Base-by-base conservation (phyloP, 345 rosid genomes). In the Euphorbia tirucalli region DNA sequence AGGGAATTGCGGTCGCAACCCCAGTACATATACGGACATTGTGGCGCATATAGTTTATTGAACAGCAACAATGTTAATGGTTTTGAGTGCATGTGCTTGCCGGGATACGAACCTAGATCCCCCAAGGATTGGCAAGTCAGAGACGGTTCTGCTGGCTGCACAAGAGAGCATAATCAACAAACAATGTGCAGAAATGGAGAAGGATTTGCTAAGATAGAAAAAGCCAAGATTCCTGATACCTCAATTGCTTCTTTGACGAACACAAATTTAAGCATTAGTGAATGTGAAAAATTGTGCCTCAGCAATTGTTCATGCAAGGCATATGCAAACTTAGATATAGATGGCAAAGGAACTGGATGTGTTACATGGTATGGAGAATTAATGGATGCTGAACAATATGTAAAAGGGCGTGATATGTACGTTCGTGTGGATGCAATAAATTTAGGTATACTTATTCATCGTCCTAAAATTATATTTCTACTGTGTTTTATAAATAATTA, bases 31-130 rank as follows among this genome's bases (percentile, higher is more conserved):
- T 83, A 86, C 46, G 70, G 83, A 69, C 81, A 77, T 5, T 89
- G 93, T 10, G 80, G 86, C 70, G 59, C 81, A 0, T 61, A 73
- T 50, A 48, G 68, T 15, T 31, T 43, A 31, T 61, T 65, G 39
- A 31, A 49, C 39, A 3, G 59, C 28, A 21, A 22, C 16, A 56
- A 22, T 21, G 22, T 60, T 19, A 31, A 16, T 25, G 35, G 21
- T 27, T 19, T 72, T 2, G 85, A 72, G 58, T 90, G 97, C 72
- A 46, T 60, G 3, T 93, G 98, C 74, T 35, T 89, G 6, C 93
- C 90, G 0, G 97, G 97, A 5, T 89, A 82, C 62, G 83, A 83
- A 60, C 98, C 98, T 11, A 86, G 65, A 54, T 78, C 50, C 6
- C 79, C 78, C 0, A 37, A 37, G 7, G 85, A 73, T 50, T 86